A percentile compares a stretch with the other conserved stretches of the same genome.
Evolutionary conservation across 1,284 basidiomycete genomes (phyloP).

Genomic region (Trichosporon sp.): DNA sequence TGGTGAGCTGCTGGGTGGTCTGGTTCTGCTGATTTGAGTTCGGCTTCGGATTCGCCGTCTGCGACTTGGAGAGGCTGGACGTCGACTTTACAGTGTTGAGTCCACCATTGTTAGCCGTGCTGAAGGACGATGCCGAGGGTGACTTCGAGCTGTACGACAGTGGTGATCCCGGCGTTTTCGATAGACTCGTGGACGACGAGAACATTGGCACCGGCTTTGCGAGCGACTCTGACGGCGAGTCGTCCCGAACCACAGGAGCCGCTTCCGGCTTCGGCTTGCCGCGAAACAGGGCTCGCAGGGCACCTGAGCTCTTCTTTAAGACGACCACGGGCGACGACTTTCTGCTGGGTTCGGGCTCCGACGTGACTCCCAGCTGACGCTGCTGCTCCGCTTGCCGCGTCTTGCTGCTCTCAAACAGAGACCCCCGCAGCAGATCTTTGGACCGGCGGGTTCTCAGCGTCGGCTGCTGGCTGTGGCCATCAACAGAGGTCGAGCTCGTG

Average conservation of each 20-base stretch:
- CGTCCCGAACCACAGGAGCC: not conserved
- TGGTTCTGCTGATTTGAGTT: no score
- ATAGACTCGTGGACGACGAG: not conserved
- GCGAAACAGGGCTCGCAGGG: slow-evolving; percentile 44
- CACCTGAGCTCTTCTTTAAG: slow-evolving; percentile 44
- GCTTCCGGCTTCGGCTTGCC: slow-evolving; percentile 41
- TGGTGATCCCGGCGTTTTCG: not conserved
- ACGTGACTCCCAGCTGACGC: slow-evolving; percentile 23
- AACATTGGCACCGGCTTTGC: not conserved
- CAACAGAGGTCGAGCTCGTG: not conserved
- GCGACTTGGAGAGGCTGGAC: not conserved
- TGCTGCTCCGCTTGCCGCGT: slow-evolving; percentile 29
- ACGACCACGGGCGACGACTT: slow-evolving; percentile 31
- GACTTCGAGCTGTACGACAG: not conserved
- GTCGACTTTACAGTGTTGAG: not conserved
- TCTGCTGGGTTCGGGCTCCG: slow-evolving; percentile 13
- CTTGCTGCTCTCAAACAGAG: slow-evolving; percentile 21
- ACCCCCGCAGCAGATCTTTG: slow-evolving; percentile 22
- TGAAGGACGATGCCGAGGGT: not conserved
- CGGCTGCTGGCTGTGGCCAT: slow-evolving; percentile 13
- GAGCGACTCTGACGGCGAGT: not conserved
- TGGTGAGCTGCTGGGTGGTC: not conserved
- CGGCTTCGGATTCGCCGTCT: no score
- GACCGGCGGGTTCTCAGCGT: slow-evolving; percentile 23
- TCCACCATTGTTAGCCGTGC: not conserved